Evolutionary conservation across 352 stramenopile species (phyloP).

Genomic region (Globisporangium radiosum): DNA sequence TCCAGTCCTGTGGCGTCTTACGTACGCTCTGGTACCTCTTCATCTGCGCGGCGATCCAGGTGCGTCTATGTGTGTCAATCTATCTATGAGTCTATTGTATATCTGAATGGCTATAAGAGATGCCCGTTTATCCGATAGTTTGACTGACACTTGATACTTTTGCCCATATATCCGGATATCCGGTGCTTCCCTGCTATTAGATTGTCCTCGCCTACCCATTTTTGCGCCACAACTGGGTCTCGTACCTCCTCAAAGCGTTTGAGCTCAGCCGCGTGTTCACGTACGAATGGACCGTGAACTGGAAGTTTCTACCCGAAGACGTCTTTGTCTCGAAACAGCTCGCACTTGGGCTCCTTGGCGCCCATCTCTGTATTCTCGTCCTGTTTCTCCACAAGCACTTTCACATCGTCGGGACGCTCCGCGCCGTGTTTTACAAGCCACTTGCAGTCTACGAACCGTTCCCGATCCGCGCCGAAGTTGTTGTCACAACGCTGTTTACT

Average conservation of each 20-base stretch:
- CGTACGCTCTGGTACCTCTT: slow-evolving; percentile 81
- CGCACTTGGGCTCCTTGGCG: slow-evolving; percentile 43
- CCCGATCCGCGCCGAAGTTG: slow-evolving; percentile 73
- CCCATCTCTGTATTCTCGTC: slow-evolving; percentile 67
- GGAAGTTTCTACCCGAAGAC: slow-evolving; percentile 86
- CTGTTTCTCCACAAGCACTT: slow-evolving; percentile 83
- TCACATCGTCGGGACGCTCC: slow-evolving; percentile 67
- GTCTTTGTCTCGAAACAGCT: slow-evolving; percentile 67
- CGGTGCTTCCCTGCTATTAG: slow-evolving; percentile 13
- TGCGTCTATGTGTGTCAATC: neutral
- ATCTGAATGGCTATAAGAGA: no score
- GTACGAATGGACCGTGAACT: slow-evolving; percentile 99
- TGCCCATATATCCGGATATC: neutral
- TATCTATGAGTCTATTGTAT: no score
- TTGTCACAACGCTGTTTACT: slow-evolving; percentile 83
- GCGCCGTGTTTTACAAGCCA: slow-evolving; percentile 61
- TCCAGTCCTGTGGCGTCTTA: slow-evolving; percentile 85
- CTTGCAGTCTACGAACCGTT: slow-evolving; percentile 71
- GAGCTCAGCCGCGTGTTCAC: slow-evolving; percentile 97
- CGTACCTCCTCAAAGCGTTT: slow-evolving; percentile 96
- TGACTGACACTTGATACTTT: neutral
- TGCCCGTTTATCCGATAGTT: neutral
- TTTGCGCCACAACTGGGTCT: slow-evolving; percentile 90
- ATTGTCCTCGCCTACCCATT: slow-evolving; percentile 93
- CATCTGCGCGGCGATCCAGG: slow-evolving; percentile 90